Conservation (phyloP, 352 stramenopile genomes). For the Phytopythium cucurbitacearum region DNA sequence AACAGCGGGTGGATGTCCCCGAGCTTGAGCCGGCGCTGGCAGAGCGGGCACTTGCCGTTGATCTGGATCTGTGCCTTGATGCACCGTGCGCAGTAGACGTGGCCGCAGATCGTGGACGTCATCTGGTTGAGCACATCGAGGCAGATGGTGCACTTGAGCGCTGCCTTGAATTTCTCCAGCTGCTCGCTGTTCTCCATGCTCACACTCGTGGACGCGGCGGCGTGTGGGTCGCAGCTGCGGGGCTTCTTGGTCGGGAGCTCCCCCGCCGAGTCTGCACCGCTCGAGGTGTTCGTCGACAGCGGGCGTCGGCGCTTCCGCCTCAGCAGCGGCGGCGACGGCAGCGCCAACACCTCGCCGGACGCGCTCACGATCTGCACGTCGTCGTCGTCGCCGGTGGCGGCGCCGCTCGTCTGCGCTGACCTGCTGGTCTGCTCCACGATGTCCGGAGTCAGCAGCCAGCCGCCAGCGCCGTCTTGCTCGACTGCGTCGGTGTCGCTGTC, state of each 20-base stretch:
- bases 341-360: slow-evolving; percentile 2
- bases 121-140: slow-evolving; percentile 75
- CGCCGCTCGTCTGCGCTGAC: too few species aligned
- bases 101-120: slow-evolving; percentile 74
- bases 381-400: slow-evolving; percentile 27
- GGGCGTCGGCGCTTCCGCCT: slow-evolving; percentile 43
- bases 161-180: slow-evolving; percentile 67
- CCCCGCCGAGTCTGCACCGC: background rate
- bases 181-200: slow-evolving; percentile 73
- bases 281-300: slow-evolving; percentile 1
- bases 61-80: slow-evolving; percentile 65
- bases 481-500: slow-evolving; percentile 36
- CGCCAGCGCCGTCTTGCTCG: background rate
- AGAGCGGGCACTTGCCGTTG: slow-evolving; percentile 74
- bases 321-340: slow-evolving; percentile 14
- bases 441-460: too few species aligned
- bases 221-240: slow-evolving; percentile 30
- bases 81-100: slow-evolving; percentile 76
- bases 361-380: slow-evolving; percentile 57
- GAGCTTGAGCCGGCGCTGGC: slow-evolving; percentile 47
- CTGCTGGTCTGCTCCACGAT: too few species aligned
- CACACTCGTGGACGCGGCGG: slow-evolving; percentile 62
- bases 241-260: slow-evolving; percentile 17
- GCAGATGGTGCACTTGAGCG: slow-evolving; percentile 84
- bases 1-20: slow-evolving; percentile 80